Base-by-base conservation (phyloP, 495 filamentous ascomycete genomes). In the Penicillium taxi region DNA sequence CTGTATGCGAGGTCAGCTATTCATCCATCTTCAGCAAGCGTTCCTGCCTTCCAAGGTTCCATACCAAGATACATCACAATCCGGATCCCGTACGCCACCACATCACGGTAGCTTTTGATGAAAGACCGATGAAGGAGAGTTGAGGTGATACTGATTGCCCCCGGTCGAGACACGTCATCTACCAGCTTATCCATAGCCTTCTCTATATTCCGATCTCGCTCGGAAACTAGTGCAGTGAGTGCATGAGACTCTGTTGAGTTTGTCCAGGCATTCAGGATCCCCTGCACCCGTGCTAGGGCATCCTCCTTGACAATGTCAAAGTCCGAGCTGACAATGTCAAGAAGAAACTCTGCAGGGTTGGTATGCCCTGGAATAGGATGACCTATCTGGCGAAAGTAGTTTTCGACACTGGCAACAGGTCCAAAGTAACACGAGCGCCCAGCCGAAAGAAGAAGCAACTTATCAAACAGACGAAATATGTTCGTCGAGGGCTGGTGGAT, bases 401-500 rank as follows among this genome's bases (percentile, higher is more conserved):
- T 30, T 5, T 61, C 57, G 5, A 84, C 63, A 5, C 53, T 55
- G 0, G 50, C 14, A 2, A 81, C 62, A 6, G 73, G 55, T 2
- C 85, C 85, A 35, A 76, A 82, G 54, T 86, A 91, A 45, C 80
- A 78, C 9, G 73, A 70, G 32, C 68, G 70, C 15, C 85, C 85
- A 2, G 59, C 61, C 0, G 83, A 86, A 4, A 91, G 72, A 0
- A 90, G 72, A 8, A 85, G 63, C 0, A 91, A 59, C 49, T 82
- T 84, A 51, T 89, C 82, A 49, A 91, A 91, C 5, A 88, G 70
- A 27, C 77, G 65, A 53, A 88, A 90, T 0, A 80, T 86, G 0
- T 75, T 63, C 0, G 82, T 81, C 1, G 82, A 86, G 2, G 85
- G 85, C 49, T 91, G 85, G 50, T 91, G 85, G 36, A 91, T 89